Evolutionary conservation across 352 stramenopile genomes (phyloP).

Genomic region (Phytophthora hibernalis): DNA sequence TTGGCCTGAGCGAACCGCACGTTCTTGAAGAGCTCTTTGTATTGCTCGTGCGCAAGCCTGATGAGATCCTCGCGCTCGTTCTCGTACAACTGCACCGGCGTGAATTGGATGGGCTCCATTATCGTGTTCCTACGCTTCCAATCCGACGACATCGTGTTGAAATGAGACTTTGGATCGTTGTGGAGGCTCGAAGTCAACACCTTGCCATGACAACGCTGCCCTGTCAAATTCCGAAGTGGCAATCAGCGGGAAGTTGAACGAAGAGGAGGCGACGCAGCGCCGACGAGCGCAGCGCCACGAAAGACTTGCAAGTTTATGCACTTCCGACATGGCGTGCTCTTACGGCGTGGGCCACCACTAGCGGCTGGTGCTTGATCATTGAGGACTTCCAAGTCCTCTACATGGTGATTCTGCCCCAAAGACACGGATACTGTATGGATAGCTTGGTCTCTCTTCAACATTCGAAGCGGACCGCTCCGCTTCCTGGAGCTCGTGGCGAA

Average conservation of each 20-base stretch:
- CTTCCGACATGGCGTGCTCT: conserved; percentile 14
- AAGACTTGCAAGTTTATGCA: conserved; percentile 31
- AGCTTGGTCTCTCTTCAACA: no score
- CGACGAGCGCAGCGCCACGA: conserved; percentile 11
- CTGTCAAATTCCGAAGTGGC: conserved; percentile 19
- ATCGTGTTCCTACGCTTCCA: not conserved
- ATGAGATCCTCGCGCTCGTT: conserved; percentile 47
- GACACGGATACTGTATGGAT: no score
- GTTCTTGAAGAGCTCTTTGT: conserved; percentile 53
- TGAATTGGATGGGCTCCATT: conserved; percentile 44
- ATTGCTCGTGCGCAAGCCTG: conserved; percentile 38
- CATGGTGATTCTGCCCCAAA: not conserved
- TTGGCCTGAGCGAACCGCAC: conserved; percentile 47
- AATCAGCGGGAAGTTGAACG: conserved; percentile 11
- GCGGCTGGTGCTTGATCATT: conserved; percentile 7
- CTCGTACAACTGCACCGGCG: conserved; percentile 42
- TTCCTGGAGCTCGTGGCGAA: not conserved
- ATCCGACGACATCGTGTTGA: conserved; percentile 29
- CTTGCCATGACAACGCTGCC: not conserved
- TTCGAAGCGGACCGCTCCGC: not conserved
- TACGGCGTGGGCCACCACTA: conserved; percentile 14
- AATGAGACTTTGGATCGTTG: not conserved
- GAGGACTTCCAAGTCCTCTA: conserved; percentile 8
- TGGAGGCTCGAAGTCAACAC: not conserved
- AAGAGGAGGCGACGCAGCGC: not conserved